These are phyloP conservation scores for Pythium insidiosum DNA, from an alignment of 352 stramenopile species.

Conservation along the genomic window DNA sequence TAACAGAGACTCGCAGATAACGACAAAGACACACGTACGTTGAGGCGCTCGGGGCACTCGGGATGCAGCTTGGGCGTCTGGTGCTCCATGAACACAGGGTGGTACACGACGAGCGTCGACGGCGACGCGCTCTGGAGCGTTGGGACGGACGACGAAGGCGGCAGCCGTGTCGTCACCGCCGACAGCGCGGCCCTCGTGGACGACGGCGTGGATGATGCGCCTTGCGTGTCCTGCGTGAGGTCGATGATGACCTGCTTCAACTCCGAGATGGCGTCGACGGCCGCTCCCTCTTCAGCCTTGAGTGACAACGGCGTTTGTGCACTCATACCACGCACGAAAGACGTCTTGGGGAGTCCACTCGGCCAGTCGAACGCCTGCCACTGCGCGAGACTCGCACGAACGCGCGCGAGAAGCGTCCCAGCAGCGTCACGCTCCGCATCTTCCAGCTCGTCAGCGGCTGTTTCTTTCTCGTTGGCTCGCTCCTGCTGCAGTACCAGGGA, in stretches of 20 bases:
- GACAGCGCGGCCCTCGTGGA: too few relatives aligned
- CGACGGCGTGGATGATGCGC: too few relatives aligned
- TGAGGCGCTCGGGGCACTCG: slow-evolving; percentile 74
- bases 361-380: slow-evolving; percentile 70
- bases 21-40: slow-evolving; percentile 28
- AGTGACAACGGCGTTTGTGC: too few relatives aligned
- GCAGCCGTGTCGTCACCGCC: too few relatives aligned
- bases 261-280: slow-evolving; percentile 46
- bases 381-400: slow-evolving; percentile 13
- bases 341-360: slow-evolving; percentile 10
- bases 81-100: slow-evolving; percentile 79
- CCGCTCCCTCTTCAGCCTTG: slow-evolving; percentile 11
- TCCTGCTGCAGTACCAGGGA: slow-evolving; percentile 29
- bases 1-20: neutral
- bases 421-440: too few relatives aligned
- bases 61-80: slow-evolving; percentile 78
- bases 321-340: too few relatives aligned
- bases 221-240: slow-evolving; percentile 60
- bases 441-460: neutral
- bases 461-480: neutral
- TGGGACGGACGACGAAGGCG: too few relatives aligned
- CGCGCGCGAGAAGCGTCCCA: neutral
- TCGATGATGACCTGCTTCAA: slow-evolving; percentile 76
- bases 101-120: slow-evolving; percentile 73
- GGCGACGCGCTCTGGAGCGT: too few relatives aligned